Base-by-base conservation (phyloP, 306 rosid species). In the Quillaja saponaria region DNA sequence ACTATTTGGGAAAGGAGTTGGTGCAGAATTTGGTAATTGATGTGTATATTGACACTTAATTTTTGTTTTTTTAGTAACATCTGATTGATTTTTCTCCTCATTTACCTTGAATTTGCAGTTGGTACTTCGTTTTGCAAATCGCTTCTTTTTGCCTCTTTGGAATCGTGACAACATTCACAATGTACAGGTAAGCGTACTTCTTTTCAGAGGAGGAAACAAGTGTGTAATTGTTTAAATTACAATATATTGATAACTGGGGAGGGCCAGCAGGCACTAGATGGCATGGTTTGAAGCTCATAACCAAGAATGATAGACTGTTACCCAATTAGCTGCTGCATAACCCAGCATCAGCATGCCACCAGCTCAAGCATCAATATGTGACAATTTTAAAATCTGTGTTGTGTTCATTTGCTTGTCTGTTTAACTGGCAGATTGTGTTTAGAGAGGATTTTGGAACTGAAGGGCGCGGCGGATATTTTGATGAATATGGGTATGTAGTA, bases 391-490 rank as follows among this genome's bases (percentile, higher is more conserved):
- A n/a, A n/a, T n/a, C n/a, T n/a, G n/a, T n/a, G n/a, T n/a, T n/a
- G n/a, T n/a, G n/a, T n/a, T n/a, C n/a, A n/a, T 67, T 50, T 56
- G 35, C 62, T 47, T 76, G 33, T 31, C n/a, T 58, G 66, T 52
- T 61, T 55, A 50, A 64, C 47, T 80, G 44, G 62, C 87, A 92
- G 99, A 92, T 92, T 13, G 99, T 92, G 71, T 92, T 92, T 73
- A 85, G 86, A 79, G 99, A 92, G 84, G 89, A 92, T 88, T 92
- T 92, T 74, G 99, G 99, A 72, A 89, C 90, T 69, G 99, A 92
- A 8, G 99, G 99, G 16, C 96, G 99, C 14, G 99, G 99, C 63
- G 99, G 99, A 73, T 92, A 92, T 75, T 92, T 92, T 76, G 99
- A 92, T 70, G 80, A 92, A 66, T 92, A 92, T 16, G 99, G 99